A percentile compares a stretch with the other conserved stretches of the same genome.
These are phyloP conservation scores for Papiliotrema terrestris DNA, from an alignment of 1,284 basidiomycete species.

Conservation along the genomic window DNA sequence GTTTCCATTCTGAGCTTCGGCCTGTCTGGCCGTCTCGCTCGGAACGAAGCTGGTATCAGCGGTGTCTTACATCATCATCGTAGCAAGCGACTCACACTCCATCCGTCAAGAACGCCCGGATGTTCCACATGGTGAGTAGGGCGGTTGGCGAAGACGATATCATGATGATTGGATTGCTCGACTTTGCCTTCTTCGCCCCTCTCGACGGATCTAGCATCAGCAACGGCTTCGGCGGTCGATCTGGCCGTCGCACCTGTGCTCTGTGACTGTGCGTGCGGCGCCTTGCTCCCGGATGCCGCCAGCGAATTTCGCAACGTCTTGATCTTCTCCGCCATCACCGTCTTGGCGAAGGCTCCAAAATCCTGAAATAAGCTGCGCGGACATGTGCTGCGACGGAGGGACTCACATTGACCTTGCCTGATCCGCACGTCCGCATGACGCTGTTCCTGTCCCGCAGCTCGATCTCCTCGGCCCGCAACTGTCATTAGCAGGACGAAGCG, in stretches of 20 bases:
- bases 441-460: conserved; percentile 43
- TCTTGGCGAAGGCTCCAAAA: conserved; percentile 38
- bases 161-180: conserved; percentile 81
- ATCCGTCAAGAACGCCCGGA: conserved; percentile 88
- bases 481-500: not conserved
- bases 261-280: conserved; percentile 23
- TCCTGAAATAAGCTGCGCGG: conserved; percentile 20
- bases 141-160: conserved; percentile 94
- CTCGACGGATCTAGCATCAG: conserved; percentile 50
- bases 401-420: conserved; percentile 42
- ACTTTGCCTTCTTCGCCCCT: conserved; percentile 30
- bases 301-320: conserved; percentile 33
- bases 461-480: conserved; percentile 42
- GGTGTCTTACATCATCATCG: not conserved
- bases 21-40: conserved; percentile 64
- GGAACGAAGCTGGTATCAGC: conserved; percentile 63
- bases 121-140: conserved; percentile 96
- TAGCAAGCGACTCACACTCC: conserved; percentile 59
- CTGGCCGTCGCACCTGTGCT: conserved; percentile 8
- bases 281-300: conserved; percentile 18
- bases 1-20: conserved; percentile 59
- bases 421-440: conserved; percentile 32
- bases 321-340: conserved; percentile 43
- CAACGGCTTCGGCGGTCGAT: conserved; percentile 27
- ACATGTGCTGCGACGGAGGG: not conserved